Evolutionary conservation across 2,329 filamentous ascomycete genomes (phyloP).

Genomic region (Myriangium duriaei): DNA sequence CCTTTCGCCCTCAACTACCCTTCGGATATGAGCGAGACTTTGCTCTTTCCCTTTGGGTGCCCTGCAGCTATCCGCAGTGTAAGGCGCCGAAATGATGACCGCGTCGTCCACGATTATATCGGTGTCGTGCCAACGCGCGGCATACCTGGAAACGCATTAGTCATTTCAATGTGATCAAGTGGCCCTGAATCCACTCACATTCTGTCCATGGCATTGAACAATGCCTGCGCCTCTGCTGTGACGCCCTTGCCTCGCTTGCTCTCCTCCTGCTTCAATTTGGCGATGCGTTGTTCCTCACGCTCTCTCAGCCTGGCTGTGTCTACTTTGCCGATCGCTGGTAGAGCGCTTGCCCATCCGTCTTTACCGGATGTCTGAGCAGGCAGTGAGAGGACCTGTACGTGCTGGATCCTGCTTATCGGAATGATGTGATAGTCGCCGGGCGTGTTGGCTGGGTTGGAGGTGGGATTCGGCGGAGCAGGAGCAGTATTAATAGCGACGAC

Average conservation of each 20-base stretch:
- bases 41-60: conserved; percentile 31
- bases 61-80: conserved; percentile 43
- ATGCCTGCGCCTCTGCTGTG: conserved; percentile 47
- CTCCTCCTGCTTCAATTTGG: conserved; percentile 45
- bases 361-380: conserved; percentile 18
- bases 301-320: conserved; percentile 42
- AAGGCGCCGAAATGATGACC: conserved; percentile 47
- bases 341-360: conserved; percentile 24
- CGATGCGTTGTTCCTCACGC: conserved; percentile 44
- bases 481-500: conserved; percentile 48
- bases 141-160: conserved; percentile 26
- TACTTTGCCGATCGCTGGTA: conserved; percentile 37
- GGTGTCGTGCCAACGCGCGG: conserved; percentile 46
- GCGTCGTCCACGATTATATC: conserved; percentile 49
- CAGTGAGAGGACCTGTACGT: conserved; percentile 42
- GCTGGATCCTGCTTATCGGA: conserved; percentile 45
- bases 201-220: conserved; percentile 49
- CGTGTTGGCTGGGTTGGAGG: conserved; percentile 28
- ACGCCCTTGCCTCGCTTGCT: conserved; percentile 49
- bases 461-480: conserved; percentile 30
- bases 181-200: conserved; percentile 29
- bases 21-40: conserved; percentile 30
- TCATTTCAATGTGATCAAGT: not conserved
- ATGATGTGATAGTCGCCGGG: conserved; percentile 49
- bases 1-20: conserved; percentile 34